Base-by-base conservation (phyloP, 2,329 filamentous ascomycete species). In the Alternaria gaisen region DNA sequence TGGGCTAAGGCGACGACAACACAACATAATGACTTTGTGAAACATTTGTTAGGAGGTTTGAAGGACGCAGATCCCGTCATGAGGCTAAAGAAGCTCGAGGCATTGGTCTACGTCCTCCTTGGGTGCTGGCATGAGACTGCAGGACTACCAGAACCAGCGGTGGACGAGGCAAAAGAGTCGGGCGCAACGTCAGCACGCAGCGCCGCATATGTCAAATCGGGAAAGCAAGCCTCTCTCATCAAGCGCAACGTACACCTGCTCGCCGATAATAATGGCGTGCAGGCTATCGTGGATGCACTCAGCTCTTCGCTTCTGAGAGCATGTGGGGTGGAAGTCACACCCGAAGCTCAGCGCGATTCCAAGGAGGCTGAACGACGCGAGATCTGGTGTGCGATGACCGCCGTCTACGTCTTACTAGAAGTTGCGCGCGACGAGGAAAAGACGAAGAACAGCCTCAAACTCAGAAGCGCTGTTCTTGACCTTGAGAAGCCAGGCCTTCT, bases 1-100 rank as follows among this genome's bases (percentile, higher is more conserved):
- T 97, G 93, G 93, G 83, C 88, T 54, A 86, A 89, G 41, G 87
- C 87, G 5, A 84, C 86, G 22, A 80, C 86, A 26, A 84, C 87
- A 60, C 82, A 83, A 53, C 83, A 85, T 60, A 77, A 80, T 58
- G 80, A 80, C 38, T 92, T 93, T 73, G 80, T 92, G 36, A 77
- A 82, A 61, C 80, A 74, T 43, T 61, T 80, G 56, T 57, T 83
- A 14, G 64, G 70, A 28, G 72, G 65, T 3, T 62, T 83, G 36
- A 65, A 60, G 51, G 66, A 73, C 32, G 44, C 59, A 10, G 76
- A 80, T 9, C 67, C 70, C n/a, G 66, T 69, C 0, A 56, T 65
- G 28, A 66, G 76, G 57, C 61, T 80, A 50, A 77, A 76, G 59
- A 68, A 71, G 65, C 68, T 84, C 6, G 81, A 82, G 70, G 77